Conservation (phyloP, 176 grass and related monocot genomes). For the Alopecurus myosuroides region DNA sequence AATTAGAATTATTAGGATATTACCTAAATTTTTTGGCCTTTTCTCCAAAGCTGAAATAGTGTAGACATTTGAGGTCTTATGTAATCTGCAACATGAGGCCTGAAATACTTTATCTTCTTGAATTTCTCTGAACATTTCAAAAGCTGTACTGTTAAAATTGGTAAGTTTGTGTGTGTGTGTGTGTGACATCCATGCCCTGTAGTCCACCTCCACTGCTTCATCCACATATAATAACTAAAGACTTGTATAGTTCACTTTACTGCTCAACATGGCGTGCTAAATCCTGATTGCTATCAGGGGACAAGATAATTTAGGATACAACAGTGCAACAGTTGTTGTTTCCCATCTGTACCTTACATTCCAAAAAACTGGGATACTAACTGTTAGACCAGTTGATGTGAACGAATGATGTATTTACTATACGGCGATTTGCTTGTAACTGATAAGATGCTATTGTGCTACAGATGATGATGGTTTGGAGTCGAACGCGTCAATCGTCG, state of each 20-base stretch:
- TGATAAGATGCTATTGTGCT: conserved; percentile 17
- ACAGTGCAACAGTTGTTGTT: not conserved
- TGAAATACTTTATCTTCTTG: not conserved
- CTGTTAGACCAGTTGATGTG: not conserved
- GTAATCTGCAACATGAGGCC: not conserved
- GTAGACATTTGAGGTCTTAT: not conserved
- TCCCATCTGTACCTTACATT: not conserved
- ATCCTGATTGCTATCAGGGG: not conserved
- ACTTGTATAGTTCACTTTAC: not conserved
- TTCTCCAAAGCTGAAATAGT: not conserved
- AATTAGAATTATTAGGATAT: not conserved
- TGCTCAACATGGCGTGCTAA: not conserved
- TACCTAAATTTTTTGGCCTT: not conserved
- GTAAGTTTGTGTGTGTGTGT: not conserved
- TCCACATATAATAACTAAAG: not conserved
- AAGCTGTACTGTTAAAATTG: not conserved
- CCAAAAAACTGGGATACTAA: not conserved
- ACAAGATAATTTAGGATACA: not conserved
- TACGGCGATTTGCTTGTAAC: not conserved
- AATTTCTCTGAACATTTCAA: not conserved
- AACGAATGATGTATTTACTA: not conserved
- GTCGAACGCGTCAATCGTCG: conserved; percentile 47
- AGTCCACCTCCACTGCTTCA: not conserved
- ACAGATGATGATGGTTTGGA: conserved; percentile 62
- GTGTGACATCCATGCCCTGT: not conserved